Conservation (phyloP, 192 early-diverging fungal species). For the Entophlyctis luteolus region DNA sequence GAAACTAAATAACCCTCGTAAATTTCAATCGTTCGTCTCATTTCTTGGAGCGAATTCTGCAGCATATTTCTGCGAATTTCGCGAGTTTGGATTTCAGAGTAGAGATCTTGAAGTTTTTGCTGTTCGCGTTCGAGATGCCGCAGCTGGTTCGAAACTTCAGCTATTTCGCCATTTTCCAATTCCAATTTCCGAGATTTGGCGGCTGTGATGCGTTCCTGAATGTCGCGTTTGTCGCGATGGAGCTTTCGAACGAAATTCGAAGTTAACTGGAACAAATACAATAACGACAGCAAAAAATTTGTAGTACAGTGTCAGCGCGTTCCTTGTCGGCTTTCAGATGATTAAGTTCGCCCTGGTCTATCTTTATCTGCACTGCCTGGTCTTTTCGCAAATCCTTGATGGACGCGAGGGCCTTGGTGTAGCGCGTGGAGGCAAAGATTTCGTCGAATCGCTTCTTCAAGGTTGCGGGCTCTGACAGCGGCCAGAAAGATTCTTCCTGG, state of each 20-base stretch:
- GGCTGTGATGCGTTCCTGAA: slow-evolving; percentile 19
- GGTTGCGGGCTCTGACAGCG: slow-evolving; percentile 76
- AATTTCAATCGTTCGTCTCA: slow-evolving; percentile 30
- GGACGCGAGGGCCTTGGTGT: slow-evolving; percentile 84
- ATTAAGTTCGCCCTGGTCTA: slow-evolving; percentile 61
- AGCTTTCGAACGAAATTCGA: no score
- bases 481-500: slow-evolving; percentile 97
- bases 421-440: slow-evolving; percentile 89
- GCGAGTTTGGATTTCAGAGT: slow-evolving; percentile 20
- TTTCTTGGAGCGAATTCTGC: slow-evolving; percentile 19
- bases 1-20: slow-evolving; percentile 27
- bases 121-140: slow-evolving; percentile 45
- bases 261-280: no score
- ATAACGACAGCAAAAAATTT: no score
- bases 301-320: slow-evolving; percentile 69
- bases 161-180: slow-evolving; percentile 40
- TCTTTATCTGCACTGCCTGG: slow-evolving; percentile 57
- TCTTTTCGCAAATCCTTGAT: slow-evolving; percentile 78
- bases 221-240: neutral
- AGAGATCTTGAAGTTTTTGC: slow-evolving; percentile 36
- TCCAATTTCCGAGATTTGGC: slow-evolving; percentile 22
- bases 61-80: slow-evolving; percentile 20
- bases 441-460: slow-evolving; percentile 99
- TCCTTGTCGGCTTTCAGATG: slow-evolving; percentile 64
- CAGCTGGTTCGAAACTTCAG: slow-evolving; percentile 10